These are phyloP conservation scores for Phaffia australis DNA, from an alignment of 768 basidiomycete genomes.

Conservation along the genomic window DNA sequence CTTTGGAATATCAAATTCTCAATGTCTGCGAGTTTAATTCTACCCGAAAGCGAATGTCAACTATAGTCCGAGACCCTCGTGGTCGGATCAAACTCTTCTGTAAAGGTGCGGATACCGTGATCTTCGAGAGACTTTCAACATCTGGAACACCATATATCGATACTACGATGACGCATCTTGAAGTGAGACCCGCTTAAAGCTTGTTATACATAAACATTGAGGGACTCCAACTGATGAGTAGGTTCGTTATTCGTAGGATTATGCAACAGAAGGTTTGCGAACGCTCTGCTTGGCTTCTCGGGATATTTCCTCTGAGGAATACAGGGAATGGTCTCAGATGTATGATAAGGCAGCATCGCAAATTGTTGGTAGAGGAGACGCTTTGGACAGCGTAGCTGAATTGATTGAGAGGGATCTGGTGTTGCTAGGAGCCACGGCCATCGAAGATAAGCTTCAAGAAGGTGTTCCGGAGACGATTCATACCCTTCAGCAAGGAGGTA, in stretches of 20 bases:
- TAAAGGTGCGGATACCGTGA: constrained; percentile 97
- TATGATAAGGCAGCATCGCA: constrained; percentile 90
- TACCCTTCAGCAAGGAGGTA: constrained; percentile 92
- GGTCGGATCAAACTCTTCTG: constrained; percentile 90
- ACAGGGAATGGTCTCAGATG: constrained; percentile 73
- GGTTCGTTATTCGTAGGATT: constrained; percentile 49
- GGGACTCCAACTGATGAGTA: background rate
- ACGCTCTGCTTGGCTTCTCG: constrained; percentile 94
- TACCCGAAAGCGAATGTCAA: constrained; percentile 95
- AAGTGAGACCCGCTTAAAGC: constrained; percentile 45
- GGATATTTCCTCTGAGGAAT: constrained; percentile 83
- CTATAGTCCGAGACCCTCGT: constrained; percentile 71
- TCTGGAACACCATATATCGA: constrained; percentile 68
- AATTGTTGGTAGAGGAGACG: constrained; percentile 79
- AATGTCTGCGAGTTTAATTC: constrained; percentile 99
- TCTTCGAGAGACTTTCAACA: constrained; percentile 70
- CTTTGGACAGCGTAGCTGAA: constrained; percentile 86
- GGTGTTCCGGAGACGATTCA: constrained; percentile 98
- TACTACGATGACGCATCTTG: constrained; percentile 75
- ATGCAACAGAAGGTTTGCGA: constrained; percentile 90
- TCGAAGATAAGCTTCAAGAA: constrained; percentile 97
- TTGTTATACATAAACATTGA: background rate
- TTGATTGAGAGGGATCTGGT: constrained; percentile 90
- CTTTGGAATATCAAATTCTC: constrained; percentile 74
- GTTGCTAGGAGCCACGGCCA: constrained; percentile 88